These are phyloP conservation scores for Macroventuria anomochaeta DNA, from an alignment of 2,329 filamentous ascomycete species.

Conservation along the genomic window DNA sequence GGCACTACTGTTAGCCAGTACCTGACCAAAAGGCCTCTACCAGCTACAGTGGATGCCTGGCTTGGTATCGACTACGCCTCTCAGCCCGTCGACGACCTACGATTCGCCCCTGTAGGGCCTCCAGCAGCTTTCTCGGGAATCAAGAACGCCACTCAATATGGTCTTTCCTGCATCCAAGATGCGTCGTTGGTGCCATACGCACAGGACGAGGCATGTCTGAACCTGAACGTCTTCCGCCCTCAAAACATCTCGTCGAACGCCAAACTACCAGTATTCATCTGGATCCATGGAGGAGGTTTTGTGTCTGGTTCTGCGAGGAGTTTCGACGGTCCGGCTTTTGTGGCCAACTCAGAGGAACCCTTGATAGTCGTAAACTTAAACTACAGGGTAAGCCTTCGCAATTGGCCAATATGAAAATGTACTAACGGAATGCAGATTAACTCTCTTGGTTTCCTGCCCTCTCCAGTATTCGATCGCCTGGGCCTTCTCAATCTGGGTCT, in stretches of 20 bases:
- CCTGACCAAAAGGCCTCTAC: constrained; percentile 45
- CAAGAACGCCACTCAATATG: constrained; percentile 48
- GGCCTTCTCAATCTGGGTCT: constrained; percentile 40
- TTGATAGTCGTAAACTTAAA: constrained; percentile 39
- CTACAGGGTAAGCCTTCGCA: constrained; percentile 26
- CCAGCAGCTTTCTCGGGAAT: constrained; percentile 49
- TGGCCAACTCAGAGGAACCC: constrained; percentile 30
- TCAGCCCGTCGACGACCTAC: constrained; percentile 43
- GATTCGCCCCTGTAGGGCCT: constrained; percentile 49
- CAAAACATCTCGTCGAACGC: constrained; percentile 20
- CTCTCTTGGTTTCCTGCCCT: constrained; percentile 36
- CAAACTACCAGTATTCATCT: constrained; percentile 39
- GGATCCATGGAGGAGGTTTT: constrained; percentile 39
- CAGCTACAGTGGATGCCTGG: constrained; percentile 53
- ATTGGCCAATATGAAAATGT: not conserved
- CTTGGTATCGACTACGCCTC: constrained; percentile 56
- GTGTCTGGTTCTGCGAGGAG: constrained; percentile 31
- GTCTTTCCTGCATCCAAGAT: constrained; percentile 53
- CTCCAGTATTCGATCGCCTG: constrained; percentile 31
- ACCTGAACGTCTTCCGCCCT: constrained; percentile 36
- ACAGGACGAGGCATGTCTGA: constrained; percentile 35
- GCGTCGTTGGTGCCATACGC: constrained; percentile 39
- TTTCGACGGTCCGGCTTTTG: constrained; percentile 38
- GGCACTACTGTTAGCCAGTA: constrained; percentile 48
- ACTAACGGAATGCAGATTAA: constrained; percentile 19